Base-by-base conservation (phyloP, 768 basidiomycete genomes). In the Sporobolomyces pararoseus region DNA sequence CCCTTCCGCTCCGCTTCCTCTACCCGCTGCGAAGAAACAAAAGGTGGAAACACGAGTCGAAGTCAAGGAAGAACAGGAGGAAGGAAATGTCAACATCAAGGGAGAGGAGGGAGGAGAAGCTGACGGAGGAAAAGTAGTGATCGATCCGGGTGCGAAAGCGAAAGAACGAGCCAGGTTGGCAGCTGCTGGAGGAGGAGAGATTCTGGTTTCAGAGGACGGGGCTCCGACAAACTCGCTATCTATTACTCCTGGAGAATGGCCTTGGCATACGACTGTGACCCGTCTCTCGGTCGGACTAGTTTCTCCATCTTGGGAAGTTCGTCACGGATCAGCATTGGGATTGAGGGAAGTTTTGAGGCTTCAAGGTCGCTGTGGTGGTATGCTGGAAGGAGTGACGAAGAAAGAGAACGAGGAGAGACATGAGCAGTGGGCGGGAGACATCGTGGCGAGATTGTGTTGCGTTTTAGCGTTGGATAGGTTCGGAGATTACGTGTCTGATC, bases 381-480 rank as follows among this genome's bases (percentile, higher is more conserved):
- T 52, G 70, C 29, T 65, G 89, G 89, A 84, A 67, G 83, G 83
- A 54, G 70, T 82, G 25, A 81, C 84, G 4, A 74, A 68, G 63
- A 80, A 82, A 63, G 86, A 87, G 76, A 93, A 93, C 73, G 83
- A 83, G 25, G 78, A 82, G 49, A 83, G 83, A 0, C 91, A 93
- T 75, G 89, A 90, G 79, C 84, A 84, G 75, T 95, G 92, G 92
- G 91, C 90, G 79, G 94, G 94, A 70, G 86, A 88, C 66, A 81
- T 98, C 21, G 88, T 91, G 3, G 86, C 90, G 14, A 88, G 88
- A 74, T 85, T 96, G 59, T 84, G 98, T 3, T 89, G 88, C 75
- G 86, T 98, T 13, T 89, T 98, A 71, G 89, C 95, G 37, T 83
- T 97, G 31, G 96, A 99, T 78, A 87, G 96, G n/a, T 99, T 99